Percentiles rank a stretch among this genome's conserved stretches.
These are phyloP conservation scores for Yamadazyma sp. DNA, from an alignment of 1,139 yeast genomes.

Conservation along the genomic window DNA sequence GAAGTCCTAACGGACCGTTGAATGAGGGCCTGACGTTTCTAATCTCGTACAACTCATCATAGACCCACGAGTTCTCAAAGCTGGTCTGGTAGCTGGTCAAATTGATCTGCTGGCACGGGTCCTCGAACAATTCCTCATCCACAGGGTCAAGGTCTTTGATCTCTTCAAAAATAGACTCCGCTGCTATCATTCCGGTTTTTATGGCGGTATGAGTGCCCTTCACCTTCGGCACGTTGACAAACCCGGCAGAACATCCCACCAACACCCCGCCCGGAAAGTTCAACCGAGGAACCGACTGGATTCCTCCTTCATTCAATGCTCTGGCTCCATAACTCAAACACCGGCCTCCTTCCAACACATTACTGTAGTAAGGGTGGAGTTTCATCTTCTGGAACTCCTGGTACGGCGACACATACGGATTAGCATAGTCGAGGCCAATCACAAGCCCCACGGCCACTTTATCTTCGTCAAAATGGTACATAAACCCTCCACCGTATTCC, in stretches of 20 bases:
- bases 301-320: conserved; percentile 94
- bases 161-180: conserved; percentile 71
- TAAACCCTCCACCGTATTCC: conserved; percentile 94
- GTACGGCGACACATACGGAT: conserved; percentile 93
- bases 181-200: conserved; percentile 93
- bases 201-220: conserved; percentile 99
- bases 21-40: conserved; percentile 93
- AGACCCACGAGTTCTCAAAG: conserved; percentile 79
- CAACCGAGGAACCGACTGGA: conserved; percentile 84
- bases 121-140: conserved; percentile 48
- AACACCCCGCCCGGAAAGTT: conserved; percentile 94
- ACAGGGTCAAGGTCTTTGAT: conserved; percentile 49
- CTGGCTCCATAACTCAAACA: conserved; percentile 94
- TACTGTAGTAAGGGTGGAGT: conserved; percentile 81
- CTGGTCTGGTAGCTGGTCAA: conserved; percentile 60
- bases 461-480: conserved; percentile 94
- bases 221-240: conserved; percentile 93
- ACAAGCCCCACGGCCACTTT: conserved; percentile 88
- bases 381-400: conserved; percentile 95
- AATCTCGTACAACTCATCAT: conserved; percentile 74
- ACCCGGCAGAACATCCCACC: conserved; percentile 95
- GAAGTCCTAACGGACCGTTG: conserved; percentile 64
- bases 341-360: conserved; percentile 80
- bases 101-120: conserved; percentile 43
- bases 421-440: conserved; percentile 86